Percentiles rank a stretch among this genome's conserved stretches.
Conservation (phyloP, 106 monocot genomes). For the Allium sativum region DNA sequence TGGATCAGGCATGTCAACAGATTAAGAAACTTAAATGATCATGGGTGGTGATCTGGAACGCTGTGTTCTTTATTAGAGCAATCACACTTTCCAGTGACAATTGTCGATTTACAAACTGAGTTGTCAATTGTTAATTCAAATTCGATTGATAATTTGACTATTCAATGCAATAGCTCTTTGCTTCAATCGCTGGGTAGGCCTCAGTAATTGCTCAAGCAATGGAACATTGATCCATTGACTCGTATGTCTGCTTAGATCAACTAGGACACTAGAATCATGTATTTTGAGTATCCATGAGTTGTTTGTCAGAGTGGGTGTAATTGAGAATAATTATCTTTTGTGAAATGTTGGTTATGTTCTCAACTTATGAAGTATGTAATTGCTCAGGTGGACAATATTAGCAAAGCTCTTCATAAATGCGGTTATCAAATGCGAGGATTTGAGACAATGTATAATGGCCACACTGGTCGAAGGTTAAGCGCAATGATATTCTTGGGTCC, state of each 20-base stretch:
- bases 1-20: too few species aligned
- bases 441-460: slow-evolving; percentile 99
- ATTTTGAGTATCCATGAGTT: neutral
- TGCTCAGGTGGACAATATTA: slow-evolving; percentile 90
- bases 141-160: too few species aligned
- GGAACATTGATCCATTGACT: neutral
- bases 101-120: too few species aligned
- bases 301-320: neutral
- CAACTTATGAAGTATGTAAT: neutral
- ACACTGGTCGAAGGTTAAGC: slow-evolving; percentile 72
- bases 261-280: neutral
- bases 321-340: neutral
- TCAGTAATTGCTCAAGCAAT: neutral
- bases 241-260: neutral
- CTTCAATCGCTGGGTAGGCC: too few species aligned
- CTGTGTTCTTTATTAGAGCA: too few species aligned
- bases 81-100: too few species aligned
- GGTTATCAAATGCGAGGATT: slow-evolving; percentile 99
- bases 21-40: too few species aligned
- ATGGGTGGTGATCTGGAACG: too few species aligned
- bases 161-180: too few species aligned
- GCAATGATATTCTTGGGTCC: slow-evolving; percentile 99
- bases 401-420: slow-evolving; percentile 96
- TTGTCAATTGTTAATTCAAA: too few species aligned
- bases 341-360: neutral